Evolutionary conservation across 2,329 filamentous ascomycete species (phyloP).

Genomic region (Pseudomassariella vexata): DNA sequence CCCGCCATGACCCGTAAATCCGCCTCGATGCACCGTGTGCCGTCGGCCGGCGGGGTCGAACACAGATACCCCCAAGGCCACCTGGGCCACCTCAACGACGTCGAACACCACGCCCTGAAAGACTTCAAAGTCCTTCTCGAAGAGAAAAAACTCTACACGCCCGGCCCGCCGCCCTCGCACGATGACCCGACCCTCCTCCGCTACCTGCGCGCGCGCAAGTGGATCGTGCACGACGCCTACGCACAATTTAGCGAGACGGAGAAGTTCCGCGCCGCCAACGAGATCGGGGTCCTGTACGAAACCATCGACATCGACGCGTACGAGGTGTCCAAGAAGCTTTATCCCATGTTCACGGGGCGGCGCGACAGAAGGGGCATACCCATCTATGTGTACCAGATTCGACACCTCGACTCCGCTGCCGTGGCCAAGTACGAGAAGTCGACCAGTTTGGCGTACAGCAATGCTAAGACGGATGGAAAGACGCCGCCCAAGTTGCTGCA

Average conservation of each 20-base stretch:
- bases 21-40: slow-evolving; percentile 21
- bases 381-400: slow-evolving; percentile 85
- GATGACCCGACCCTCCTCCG: slow-evolving; percentile 72
- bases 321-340: slow-evolving; percentile 73
- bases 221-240: slow-evolving; percentile 70
- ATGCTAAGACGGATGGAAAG: slow-evolving; percentile 60
- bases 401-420: slow-evolving; percentile 74
- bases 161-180: slow-evolving; percentile 54
- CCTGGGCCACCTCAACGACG: slow-evolving; percentile 65
- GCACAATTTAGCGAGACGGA: slow-evolving; percentile 84
- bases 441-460: slow-evolving; percentile 40
- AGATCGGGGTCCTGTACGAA: slow-evolving; percentile 73
- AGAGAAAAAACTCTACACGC: slow-evolving; percentile 59
- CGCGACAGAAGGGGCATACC: slow-evolving; percentile 88
- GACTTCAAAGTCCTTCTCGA: slow-evolving; percentile 67
- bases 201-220: slow-evolving; percentile 79
- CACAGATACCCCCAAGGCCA: slow-evolving; percentile 69
- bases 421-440: slow-evolving; percentile 72
- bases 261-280: slow-evolving; percentile 76
- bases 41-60: slow-evolving; percentile 23
- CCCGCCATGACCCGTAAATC: slow-evolving; percentile 13
- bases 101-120: slow-evolving; percentile 61
- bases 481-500: slow-evolving; percentile 72
- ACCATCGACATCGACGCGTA: slow-evolving; percentile 83
- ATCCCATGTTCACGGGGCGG: slow-evolving; percentile 91